A percentile compares a stretch with the other conserved stretches of the same genome.
Evolutionary conservation across 805 yeast genomes (phyloP).

Genomic region (Candida schatavii): DNA sequence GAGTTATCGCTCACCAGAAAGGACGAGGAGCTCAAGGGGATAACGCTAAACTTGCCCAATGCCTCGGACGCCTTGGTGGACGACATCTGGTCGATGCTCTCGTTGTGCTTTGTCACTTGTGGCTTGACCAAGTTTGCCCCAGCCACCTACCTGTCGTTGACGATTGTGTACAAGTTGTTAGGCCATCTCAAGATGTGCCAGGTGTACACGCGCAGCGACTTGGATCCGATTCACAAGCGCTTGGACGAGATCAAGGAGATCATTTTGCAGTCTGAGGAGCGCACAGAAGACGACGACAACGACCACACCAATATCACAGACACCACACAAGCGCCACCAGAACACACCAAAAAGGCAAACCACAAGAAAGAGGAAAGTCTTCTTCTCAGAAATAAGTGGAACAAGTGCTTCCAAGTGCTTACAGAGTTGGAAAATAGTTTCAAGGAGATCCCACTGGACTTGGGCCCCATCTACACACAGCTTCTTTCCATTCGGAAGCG

Average conservation of each 20-base stretch:
- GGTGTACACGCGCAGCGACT: constrained; percentile 81
- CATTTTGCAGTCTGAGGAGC: constrained; percentile 39
- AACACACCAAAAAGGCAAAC: constrained; percentile 5
- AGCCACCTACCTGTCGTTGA: constrained; percentile 85
- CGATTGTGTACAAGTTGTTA: constrained; percentile 81
- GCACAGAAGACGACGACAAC: constrained; percentile 16
- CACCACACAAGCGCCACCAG: constrained; percentile 7
- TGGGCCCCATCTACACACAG: constrained; percentile 48
- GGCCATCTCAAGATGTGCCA: constrained; percentile 79
- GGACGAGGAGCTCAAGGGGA: constrained; percentile 40
- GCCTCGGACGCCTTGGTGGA: constrained; percentile 73
- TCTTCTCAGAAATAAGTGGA: constrained; percentile 63
- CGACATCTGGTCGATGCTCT: constrained; percentile 84
- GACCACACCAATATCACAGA: constrained; percentile 11
- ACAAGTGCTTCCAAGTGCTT: constrained; percentile 59
- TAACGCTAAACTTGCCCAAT: constrained; percentile 39
- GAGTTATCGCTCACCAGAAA: constrained; percentile 53
- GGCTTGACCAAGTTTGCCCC: constrained; percentile 91
- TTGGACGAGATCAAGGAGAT: constrained; percentile 67
- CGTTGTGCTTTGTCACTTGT: constrained; percentile 85
- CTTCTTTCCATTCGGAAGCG: constrained; percentile 64
- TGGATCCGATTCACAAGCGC: constrained; percentile 72
- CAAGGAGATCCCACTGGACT: constrained; percentile 41
- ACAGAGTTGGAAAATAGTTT: constrained; percentile 50
- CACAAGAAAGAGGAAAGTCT: constrained; percentile 56